Evolutionary conservation across 2,329 filamentous ascomycete genomes (phyloP), one percentile per base, ranked within the genome.

Genomic region (Penicillium sp.): DNA sequence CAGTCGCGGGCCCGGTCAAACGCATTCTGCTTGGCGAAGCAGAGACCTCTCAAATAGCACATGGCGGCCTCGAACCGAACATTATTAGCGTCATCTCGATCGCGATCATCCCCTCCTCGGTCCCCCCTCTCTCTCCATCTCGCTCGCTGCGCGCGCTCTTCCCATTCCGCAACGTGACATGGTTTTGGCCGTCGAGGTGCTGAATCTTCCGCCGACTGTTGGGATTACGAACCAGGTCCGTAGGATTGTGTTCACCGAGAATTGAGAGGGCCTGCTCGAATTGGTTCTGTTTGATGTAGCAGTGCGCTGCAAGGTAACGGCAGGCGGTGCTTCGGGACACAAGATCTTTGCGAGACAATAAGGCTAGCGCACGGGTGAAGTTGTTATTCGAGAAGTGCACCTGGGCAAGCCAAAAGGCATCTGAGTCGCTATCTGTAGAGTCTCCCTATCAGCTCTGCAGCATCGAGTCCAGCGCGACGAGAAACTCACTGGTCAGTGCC

Each of bases 351-450:
- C 90, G 87, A 28, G 86, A 85, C 56, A 99, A 85, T 60, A 96
- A 89, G 23, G 89, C 83, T 65, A 96, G 87, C 2, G 94, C 92
- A 65, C 94, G 88, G 8, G 88, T 94, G 73, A 95, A 96, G 77
- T 97, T 96, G 64, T 90, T 92, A 45, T 90, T 94, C 47, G 87
- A 88, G 75, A 97, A 99, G 74, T 99, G 93, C 34, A 96, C 90
- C 74, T 97, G 93, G n/a, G 94, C 94, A 41, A 99, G 86, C 88
- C 91, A 96, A 69, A 96, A 96, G 38, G 92, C 93, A 71, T 99
- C 94, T 60, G 90, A 87, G 66, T 96, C 91, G 70, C 93, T 89
- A 67, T 92, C 94, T 96, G 39, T 42, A 54, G 9, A 15, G 24
- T 10, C 47, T 10, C 47, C 13, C 2, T 2, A 34, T 63, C 23